These are phyloP conservation scores for Gilbertella persicaria DNA, from an alignment of 371 early-diverging fungal species.

Conservation along the genomic window DNA sequence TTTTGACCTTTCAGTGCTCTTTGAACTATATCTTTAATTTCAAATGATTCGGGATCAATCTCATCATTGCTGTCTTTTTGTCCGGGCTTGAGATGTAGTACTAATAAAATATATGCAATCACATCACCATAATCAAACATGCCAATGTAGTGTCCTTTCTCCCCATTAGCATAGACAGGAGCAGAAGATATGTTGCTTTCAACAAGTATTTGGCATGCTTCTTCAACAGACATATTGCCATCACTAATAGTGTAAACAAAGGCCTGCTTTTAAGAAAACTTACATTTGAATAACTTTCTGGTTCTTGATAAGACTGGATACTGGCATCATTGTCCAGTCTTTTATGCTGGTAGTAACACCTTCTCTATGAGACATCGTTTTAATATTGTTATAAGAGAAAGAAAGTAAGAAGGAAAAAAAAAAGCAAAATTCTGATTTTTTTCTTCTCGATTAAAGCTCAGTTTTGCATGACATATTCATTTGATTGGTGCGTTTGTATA, in stretches of 20 bases:
- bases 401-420: background rate
- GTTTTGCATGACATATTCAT: background rate
- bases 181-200: slow-evolving; percentile 64
- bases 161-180: slow-evolving; percentile 65
- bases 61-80: slow-evolving; percentile 22
- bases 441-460: background rate
- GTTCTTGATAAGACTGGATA: slow-evolving; percentile 45
- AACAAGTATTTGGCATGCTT: slow-evolving; percentile 46
- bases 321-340: slow-evolving; percentile 62
- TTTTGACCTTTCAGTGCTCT: slow-evolving; percentile 48
- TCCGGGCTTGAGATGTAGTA: slow-evolving; percentile 24
- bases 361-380: slow-evolving; percentile 47
- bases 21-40: slow-evolving; percentile 54
- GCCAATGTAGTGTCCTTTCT: slow-evolving; percentile 45
- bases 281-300: slow-evolving; percentile 64
- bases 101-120: slow-evolving; percentile 39
- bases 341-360: slow-evolving; percentile 51
- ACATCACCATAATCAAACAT: slow-evolving; percentile 86
- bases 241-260: slow-evolving; percentile 27
- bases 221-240: slow-evolving; percentile 42
- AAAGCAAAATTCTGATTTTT: background rate
- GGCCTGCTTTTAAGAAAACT: background rate
- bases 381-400: background rate
- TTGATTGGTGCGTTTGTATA: background rate
- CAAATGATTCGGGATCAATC: slow-evolving; percentile 27